Evolutionary conservation across 179 eudicot species (phyloP).

Genomic region (Silene noctiflora): DNA sequence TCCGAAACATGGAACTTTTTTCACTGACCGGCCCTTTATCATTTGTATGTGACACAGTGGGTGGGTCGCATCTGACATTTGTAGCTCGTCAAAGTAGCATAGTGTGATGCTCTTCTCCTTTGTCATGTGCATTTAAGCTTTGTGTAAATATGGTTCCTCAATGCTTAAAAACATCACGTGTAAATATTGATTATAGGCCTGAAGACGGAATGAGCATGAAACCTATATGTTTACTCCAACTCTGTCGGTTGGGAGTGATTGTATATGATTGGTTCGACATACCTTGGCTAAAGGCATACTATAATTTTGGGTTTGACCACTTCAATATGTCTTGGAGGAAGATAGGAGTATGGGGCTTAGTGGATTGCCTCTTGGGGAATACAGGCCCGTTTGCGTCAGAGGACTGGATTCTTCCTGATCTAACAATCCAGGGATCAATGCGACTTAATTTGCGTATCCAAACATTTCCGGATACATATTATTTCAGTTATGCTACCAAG

Average conservation of each 20-base stretch:
- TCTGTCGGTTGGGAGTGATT: constrained; percentile 65
- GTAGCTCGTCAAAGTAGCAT: too few species aligned
- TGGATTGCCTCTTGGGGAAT: constrained; percentile 72
- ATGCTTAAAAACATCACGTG: neutral
- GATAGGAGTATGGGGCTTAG: constrained; percentile 67
- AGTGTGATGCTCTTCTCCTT: neutral
- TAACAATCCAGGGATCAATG: constrained; percentile 80
- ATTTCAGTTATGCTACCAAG: constrained; percentile 93
- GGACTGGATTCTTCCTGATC: constrained; percentile 95
- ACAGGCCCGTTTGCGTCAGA: constrained; percentile 84
- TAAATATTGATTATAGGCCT: constrained; percentile 42
- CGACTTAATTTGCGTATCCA: constrained; percentile 53
- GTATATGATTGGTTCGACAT: constrained; percentile 89
- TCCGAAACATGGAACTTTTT: too few species aligned
- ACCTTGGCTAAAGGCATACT: constrained; percentile 66
- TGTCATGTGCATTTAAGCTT: neutral
- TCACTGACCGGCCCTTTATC: too few species aligned
- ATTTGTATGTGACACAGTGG: too few species aligned
- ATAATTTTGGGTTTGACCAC: constrained; percentile 93
- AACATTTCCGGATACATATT: constrained; percentile 83
- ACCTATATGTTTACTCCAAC: constrained; percentile 65
- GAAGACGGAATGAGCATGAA: constrained; percentile 74
- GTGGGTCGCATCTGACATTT: too few species aligned
- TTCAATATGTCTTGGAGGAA: constrained; percentile 84
- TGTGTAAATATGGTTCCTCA: neutral